Evolutionary conservation across 495 filamentous ascomycete genomes (phyloP).

Genomic region (Evansstolkia leycettana): DNA sequence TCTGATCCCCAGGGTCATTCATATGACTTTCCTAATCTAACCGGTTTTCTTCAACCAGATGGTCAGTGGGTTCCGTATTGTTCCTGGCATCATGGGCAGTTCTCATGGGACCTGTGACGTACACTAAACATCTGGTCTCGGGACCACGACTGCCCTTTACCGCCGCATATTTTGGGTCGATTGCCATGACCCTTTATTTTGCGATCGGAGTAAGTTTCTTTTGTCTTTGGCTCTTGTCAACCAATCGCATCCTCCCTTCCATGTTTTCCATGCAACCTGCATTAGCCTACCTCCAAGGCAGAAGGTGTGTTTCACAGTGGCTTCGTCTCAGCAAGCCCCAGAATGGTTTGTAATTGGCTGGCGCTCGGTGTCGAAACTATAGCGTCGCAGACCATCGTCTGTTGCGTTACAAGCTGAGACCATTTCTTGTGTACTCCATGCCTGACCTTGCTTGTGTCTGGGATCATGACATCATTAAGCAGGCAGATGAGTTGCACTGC

Average conservation of each 20-base stretch:
- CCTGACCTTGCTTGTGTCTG: no score
- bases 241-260: constrained; percentile 4
- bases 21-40: constrained; percentile 11
- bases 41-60: constrained; percentile 41
- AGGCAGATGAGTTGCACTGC: no score
- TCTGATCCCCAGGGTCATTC: not conserved
- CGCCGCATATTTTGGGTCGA: constrained; percentile 92
- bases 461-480: no score
- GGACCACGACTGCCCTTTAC: constrained; percentile 83
- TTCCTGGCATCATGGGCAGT: constrained; percentile 91
- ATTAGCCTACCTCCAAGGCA: not conserved
- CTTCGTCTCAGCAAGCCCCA: no score
- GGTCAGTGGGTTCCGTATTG: constrained; percentile 82
- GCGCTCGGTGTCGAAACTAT: not conserved
- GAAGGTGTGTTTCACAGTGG: no score
- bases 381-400: constrained; percentile 3
- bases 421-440: not conserved
- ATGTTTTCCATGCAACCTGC: constrained; percentile 9
- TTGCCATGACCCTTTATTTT: constrained; percentile 82
- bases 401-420: not conserved
- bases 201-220: constrained; percentile 67
- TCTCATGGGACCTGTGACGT: constrained; percentile 77
- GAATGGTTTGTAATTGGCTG: no score
- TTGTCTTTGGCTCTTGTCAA: constrained; percentile 6
- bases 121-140: constrained; percentile 76